phyloP scores from a whole-genome alignment of 441 rosid genomes.

The Jatropha multifida region DNA sequence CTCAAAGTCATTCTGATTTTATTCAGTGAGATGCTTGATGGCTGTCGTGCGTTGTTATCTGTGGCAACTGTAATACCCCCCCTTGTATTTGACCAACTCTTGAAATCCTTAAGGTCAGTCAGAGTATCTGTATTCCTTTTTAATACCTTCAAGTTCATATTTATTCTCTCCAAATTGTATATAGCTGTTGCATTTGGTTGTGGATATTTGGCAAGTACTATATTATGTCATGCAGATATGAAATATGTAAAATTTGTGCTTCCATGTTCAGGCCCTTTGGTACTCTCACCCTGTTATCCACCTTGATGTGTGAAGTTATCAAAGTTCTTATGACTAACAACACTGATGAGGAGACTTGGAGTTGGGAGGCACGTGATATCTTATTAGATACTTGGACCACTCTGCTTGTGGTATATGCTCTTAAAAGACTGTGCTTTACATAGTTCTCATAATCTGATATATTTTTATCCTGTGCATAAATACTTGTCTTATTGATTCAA shows the following conservation, averaged over 20 bases:
- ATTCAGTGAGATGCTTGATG: constrained; percentile 95
- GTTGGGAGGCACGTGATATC: constrained; percentile 98
- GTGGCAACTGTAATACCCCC: constrained; percentile 78
- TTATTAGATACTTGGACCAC: constrained; percentile 93
- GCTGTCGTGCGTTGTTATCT: constrained; percentile 91
- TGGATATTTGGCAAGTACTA: constrained; percentile 15
- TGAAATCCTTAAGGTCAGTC: constrained; percentile 76
- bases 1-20: constrained; percentile 27
- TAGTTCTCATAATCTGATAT: background rate
- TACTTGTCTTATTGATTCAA: background rate
- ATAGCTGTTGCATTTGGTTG: background rate
- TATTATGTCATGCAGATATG: constrained; percentile 13
- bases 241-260: constrained; percentile 12
- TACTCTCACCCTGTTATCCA: constrained; percentile 73
- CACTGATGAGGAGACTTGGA: constrained; percentile 87
- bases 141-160: constrained; percentile 14
- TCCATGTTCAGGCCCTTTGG: constrained; percentile 75
- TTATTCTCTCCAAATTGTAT: constrained; percentile 1
- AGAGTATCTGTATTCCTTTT: constrained; percentile 14
- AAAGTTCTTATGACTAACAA: constrained; percentile 65
- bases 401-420: constrained; percentile 64
- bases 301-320: constrained; percentile 88
- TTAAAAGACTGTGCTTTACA: background rate
- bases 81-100: constrained; percentile 69
- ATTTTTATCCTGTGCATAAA: background rate